Conservation (phyloP, 208 protist species). For the Trypanosoma platydactyli region DNA sequence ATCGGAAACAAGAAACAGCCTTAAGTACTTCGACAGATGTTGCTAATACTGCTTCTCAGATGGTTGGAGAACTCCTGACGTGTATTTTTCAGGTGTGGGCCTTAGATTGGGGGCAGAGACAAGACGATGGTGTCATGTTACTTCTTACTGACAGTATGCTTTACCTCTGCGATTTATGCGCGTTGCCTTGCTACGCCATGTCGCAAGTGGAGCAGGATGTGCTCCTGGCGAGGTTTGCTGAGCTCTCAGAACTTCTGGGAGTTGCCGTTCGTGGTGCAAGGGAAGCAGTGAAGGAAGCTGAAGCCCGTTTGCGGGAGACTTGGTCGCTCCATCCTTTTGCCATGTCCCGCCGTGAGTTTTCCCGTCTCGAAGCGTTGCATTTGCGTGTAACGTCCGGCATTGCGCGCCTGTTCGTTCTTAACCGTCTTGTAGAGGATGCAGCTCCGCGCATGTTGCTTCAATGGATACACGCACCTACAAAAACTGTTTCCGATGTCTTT, state of each 20-base stretch:
- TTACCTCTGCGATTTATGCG: slow-evolving; percentile 63
- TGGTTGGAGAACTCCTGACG: slow-evolving; percentile 30
- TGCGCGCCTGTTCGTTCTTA: slow-evolving; percentile 63
- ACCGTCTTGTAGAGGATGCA: slow-evolving; percentile 40
- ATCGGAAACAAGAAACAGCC: slow-evolving; percentile 1
- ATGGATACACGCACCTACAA: slow-evolving; percentile 70
- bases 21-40: neutral
- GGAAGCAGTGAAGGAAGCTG: slow-evolving; percentile 45
- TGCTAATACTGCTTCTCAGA: slow-evolving; percentile 6
- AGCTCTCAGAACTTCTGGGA: slow-evolving; percentile 40
- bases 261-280: slow-evolving; percentile 33
- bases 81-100: slow-evolving; percentile 28
- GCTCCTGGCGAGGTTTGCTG: slow-evolving; percentile 45
- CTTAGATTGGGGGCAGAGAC: neutral
- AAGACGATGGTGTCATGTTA: slow-evolving; percentile 12
- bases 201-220: slow-evolving; percentile 63
- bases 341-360: slow-evolving; percentile 34
- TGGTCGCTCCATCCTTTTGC: slow-evolving; percentile 33
- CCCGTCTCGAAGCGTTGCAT: slow-evolving; percentile 53
- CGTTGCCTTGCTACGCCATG: slow-evolving; percentile 48
- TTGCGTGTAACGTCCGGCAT: slow-evolving; percentile 63
- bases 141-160: slow-evolving; percentile 41
- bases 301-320: slow-evolving; percentile 23
- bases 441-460: slow-evolving; percentile 58
- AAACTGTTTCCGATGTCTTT: slow-evolving; percentile 73